These are phyloP conservation scores for Boletellus ananiceps DNA, from an alignment of 768 basidiomycete species.

Conservation along the genomic window DNA sequence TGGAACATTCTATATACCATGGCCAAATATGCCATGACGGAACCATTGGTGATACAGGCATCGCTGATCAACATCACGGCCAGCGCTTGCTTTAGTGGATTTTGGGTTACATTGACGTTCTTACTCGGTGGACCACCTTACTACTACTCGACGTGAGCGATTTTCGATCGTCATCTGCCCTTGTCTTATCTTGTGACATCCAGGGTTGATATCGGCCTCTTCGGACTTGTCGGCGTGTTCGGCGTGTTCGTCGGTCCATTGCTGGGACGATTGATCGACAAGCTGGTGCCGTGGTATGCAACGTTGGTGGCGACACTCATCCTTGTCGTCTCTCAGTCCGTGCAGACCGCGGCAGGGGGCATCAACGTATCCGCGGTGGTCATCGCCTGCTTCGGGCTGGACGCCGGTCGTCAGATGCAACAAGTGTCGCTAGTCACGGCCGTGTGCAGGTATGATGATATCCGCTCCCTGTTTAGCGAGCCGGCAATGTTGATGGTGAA, in stretches of 20 bases:
- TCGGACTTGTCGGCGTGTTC: conserved; percentile 68
- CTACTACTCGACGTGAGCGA: conserved; percentile 60
- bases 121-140: conserved; percentile 74
- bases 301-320: conserved; percentile 51
- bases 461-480: not conserved
- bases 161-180: not conserved
- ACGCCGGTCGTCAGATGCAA: conserved; percentile 67
- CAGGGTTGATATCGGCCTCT: conserved; percentile 61
- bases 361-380: conserved; percentile 67
- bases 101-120: conserved; percentile 79
- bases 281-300: conserved; percentile 73
- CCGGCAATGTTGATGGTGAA: conserved; percentile 3
- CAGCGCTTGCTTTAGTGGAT: conserved; percentile 55
- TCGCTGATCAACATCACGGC: conserved; percentile 56
- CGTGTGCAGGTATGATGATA: conserved; percentile 45
- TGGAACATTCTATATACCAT: conserved; percentile 67
- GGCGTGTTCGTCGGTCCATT: conserved; percentile 69
- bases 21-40: conserved; percentile 70
- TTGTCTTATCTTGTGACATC: not conserved
- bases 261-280: conserved; percentile 64
- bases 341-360: conserved; percentile 69
- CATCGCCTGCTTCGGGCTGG: conserved; percentile 65
- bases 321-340: conserved; percentile 48
- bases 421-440: conserved; percentile 64
- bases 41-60: conserved; percentile 72